A percentile compares a stretch with the other conserved stretches of the same genome.
phyloP scores from a whole-genome alignment of 164 flowering plant genomes.

The Dillenia turbinata region DNA sequence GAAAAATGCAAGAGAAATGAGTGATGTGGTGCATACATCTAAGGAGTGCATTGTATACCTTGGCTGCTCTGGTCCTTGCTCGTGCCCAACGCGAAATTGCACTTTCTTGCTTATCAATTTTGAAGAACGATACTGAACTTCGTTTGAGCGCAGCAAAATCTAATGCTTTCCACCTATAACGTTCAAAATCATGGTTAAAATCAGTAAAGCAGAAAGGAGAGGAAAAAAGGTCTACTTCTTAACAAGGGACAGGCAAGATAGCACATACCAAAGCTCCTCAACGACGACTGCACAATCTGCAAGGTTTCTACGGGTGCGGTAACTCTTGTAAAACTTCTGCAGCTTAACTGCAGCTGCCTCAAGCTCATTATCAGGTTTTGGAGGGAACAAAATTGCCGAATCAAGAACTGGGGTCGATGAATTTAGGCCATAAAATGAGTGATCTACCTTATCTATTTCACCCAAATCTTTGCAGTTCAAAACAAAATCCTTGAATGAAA shows the following conservation, averaged over 20 bases:
- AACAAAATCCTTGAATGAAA: constrained; percentile 21
- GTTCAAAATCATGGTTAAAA: not conserved
- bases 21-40: not conserved
- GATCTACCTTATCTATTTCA: constrained; percentile 3
- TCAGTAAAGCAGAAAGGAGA: not conserved
- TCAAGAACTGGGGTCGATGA: constrained; percentile 7
- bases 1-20: too few relatives aligned
- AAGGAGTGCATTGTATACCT: constrained; percentile 28
- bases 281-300: constrained; percentile 76
- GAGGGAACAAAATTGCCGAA: constrained; percentile 12
- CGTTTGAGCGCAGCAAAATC: constrained; percentile 48
- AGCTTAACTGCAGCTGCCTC: constrained; percentile 62
- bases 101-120: constrained; percentile 39
- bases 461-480: not conserved
- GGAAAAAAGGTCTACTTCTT: not conserved
- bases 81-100: constrained; percentile 58
- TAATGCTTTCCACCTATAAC: constrained; percentile 65
- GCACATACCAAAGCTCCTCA: constrained; percentile 64
- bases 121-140: constrained; percentile 51
- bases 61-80: constrained; percentile 51
- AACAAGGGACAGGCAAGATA: not conserved
- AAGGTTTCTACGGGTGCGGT: constrained; percentile 63
- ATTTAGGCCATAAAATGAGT: not conserved
- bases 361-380: constrained; percentile 32
- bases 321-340: constrained; percentile 73